Evolutionary conservation across 495 filamentous ascomycete genomes (phyloP).

Genomic region (Trichocladium antarcticum): DNA sequence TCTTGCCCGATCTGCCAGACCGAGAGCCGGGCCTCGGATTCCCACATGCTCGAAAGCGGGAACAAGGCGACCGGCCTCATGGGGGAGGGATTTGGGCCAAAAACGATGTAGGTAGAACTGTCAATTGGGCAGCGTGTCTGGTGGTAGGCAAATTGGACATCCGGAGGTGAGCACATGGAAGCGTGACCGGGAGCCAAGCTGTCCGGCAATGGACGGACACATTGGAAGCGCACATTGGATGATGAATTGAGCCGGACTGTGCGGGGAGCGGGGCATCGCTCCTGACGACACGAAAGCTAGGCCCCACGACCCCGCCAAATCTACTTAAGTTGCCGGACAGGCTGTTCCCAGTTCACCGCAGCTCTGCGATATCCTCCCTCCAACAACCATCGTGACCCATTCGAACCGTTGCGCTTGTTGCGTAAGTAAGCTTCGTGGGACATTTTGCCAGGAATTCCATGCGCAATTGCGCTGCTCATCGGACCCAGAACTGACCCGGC

Average conservation of each 20-base stretch:
- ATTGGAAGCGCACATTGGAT: too few species aligned
- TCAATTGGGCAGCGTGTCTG: too few species aligned
- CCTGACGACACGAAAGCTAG: too few species aligned
- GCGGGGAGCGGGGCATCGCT: constrained; percentile 6
- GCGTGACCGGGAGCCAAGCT: neutral
- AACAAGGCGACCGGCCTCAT: neutral
- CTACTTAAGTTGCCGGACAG: constrained; percentile 1
- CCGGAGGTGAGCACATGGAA: too few species aligned
- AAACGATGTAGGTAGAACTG: too few species aligned
- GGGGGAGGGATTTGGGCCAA: neutral
- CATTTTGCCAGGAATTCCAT: neutral
- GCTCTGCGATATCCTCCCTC: constrained; percentile 2
- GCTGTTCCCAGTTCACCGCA: neutral
- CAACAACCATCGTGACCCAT: too few species aligned
- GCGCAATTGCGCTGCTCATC: neutral
- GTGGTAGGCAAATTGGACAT: too few species aligned
- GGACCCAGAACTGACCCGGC: constrained; percentile 8
- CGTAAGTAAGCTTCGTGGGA: neutral
- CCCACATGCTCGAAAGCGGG: constrained; percentile 11
- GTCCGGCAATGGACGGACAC: too few species aligned
- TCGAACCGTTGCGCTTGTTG: neutral
- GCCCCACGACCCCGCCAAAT: constrained; percentile 5
- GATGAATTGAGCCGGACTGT: neutral
- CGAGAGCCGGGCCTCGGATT: constrained; percentile 23
- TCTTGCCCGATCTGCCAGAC: constrained; percentile 15